Conservation (phyloP, 164 flowering plant species). For the Aristolochia fimbriata region DNA sequence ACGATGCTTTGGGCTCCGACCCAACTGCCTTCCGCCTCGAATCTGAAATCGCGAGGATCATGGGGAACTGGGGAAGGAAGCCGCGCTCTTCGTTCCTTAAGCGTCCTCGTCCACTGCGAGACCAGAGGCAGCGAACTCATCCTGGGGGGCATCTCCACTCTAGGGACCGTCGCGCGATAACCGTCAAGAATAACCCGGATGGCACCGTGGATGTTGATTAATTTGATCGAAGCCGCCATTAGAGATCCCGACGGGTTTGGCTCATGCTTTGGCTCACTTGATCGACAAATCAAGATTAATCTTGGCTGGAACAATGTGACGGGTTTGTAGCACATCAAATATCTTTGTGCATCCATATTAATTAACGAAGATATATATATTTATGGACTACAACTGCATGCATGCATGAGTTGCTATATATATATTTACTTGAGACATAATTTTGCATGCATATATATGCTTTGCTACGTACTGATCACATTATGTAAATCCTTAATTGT, state of each 20-base stretch:
- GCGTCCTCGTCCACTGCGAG: constrained; percentile 85
- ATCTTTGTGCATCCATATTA: too few relatives aligned
- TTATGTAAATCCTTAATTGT: too few relatives aligned
- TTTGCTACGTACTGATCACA: too few relatives aligned
- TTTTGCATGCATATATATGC: too few relatives aligned
- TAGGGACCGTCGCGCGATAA: constrained; percentile 81
- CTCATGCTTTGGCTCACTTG: too few relatives aligned
- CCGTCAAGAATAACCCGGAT: constrained; percentile 68
- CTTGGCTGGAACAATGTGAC: too few relatives aligned
- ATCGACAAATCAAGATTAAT: too few relatives aligned
- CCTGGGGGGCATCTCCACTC: constrained; percentile 81
- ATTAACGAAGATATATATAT: too few relatives aligned
- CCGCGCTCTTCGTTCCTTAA: constrained; percentile 78
- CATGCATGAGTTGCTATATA: too few relatives aligned
- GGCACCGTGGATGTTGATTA: constrained; percentile 86
- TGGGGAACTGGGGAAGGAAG: constrained; percentile 89
- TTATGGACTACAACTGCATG: too few relatives aligned
- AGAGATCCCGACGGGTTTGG: constrained; percentile 53
- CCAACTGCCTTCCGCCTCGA: constrained; percentile 70
- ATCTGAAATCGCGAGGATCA: constrained; percentile 61
- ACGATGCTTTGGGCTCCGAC: constrained; percentile 69
- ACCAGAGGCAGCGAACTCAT: constrained; percentile 85
- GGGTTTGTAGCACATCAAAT: too few relatives aligned
- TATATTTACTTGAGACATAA: too few relatives aligned
- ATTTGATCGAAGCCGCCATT: constrained; percentile 70